Percentiles rank a stretch among this genome's conserved stretches.
These are phyloP conservation scores for Pythium rhizo-oryzae DNA, from an alignment of 352 stramenopile species.

Conservation along the genomic window DNA sequence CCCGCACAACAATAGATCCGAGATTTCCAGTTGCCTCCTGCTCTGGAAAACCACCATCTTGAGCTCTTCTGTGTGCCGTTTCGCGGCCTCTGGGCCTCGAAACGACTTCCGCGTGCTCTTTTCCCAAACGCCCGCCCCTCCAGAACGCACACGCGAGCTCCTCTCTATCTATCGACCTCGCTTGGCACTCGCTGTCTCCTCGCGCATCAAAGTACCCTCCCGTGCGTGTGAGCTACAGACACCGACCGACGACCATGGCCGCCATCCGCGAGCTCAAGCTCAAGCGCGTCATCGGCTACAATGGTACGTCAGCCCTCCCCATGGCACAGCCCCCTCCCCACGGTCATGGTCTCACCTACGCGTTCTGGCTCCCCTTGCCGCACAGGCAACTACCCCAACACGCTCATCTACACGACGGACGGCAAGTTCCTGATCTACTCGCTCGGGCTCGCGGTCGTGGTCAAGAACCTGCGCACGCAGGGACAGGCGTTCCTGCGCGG, in stretches of 20 bases:
- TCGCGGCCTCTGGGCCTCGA: neutral
- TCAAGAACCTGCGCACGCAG: conserved; percentile 78
- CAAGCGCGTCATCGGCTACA: conserved; percentile 81
- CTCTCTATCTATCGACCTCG: too few relatives aligned
- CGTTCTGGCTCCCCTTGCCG: neutral
- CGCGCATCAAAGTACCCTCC: neutral
- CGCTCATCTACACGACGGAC: conserved; percentile 79
- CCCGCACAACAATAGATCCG: conserved; percentile 12
- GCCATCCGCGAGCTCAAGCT: conserved; percentile 77
- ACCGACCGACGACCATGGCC: conserved; percentile 38
- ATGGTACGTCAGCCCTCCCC: conserved; percentile 44
- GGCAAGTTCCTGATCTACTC: conserved; percentile 87
- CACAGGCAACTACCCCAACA: conserved; percentile 52
- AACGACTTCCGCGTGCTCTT: neutral
- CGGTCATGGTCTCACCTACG: neutral
- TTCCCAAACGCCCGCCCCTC: too few relatives aligned
- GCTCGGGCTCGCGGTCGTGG: conserved; percentile 82
- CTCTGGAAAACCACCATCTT: neutral
- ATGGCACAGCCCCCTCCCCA: neutral
- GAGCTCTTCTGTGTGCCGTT: neutral
- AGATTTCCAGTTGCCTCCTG: too few relatives aligned
- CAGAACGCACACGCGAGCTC: neutral
- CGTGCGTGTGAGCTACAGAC: neutral
- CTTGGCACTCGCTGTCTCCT: neutral
- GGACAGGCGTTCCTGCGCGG: conserved; percentile 91